phyloP scores from a whole-genome alignment of 345 rosid species.

The Salix brachista region DNA sequence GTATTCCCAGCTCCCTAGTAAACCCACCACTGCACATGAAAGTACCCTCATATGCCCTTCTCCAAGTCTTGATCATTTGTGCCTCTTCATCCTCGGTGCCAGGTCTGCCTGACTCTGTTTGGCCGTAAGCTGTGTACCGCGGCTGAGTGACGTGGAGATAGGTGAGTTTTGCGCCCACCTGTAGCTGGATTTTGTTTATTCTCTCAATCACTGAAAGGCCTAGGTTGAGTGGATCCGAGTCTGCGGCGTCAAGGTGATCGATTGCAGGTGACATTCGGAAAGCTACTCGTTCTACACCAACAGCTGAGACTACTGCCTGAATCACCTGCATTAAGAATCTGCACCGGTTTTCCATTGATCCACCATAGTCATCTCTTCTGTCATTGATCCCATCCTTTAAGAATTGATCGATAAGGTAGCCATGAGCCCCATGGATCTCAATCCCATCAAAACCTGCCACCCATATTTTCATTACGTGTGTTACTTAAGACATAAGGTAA shows the following conservation, averaged over 20 bases:
- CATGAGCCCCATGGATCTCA: slow-evolving; percentile 88
- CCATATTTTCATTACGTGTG: not conserved
- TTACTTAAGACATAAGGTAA: not conserved
- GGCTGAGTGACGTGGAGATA: slow-evolving; percentile 90
- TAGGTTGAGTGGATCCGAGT: slow-evolving; percentile 64
- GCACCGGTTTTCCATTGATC: slow-evolving; percentile 61
- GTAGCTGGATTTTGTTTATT: slow-evolving; percentile 53
- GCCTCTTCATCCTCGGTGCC: slow-evolving; percentile 62
- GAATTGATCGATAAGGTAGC: slow-evolving; percentile 84
- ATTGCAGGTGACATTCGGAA: slow-evolving; percentile 82
- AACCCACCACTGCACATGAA: slow-evolving; percentile 79
- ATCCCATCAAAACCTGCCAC: slow-evolving; percentile 72
- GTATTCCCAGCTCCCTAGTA: slow-evolving; percentile 58
- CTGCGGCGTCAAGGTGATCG: slow-evolving; percentile 72
- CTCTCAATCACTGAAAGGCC: slow-evolving; percentile 59
- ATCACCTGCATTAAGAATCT: slow-evolving; percentile 59
- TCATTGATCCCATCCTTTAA: slow-evolving; percentile 74
- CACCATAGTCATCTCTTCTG: slow-evolving; percentile 74
- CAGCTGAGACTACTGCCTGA: slow-evolving; percentile 47
- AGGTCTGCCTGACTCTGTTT: slow-evolving; percentile 51
- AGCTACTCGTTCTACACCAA: slow-evolving; percentile 56
- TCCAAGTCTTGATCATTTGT: slow-evolving; percentile 42
- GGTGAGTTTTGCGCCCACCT: slow-evolving; percentile 45
- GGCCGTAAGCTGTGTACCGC: slow-evolving; percentile 60
- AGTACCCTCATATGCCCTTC: slow-evolving; percentile 57